Evolutionary conservation across 306 rosid species (phyloP).

Genomic region (Quercus mongolica): DNA sequence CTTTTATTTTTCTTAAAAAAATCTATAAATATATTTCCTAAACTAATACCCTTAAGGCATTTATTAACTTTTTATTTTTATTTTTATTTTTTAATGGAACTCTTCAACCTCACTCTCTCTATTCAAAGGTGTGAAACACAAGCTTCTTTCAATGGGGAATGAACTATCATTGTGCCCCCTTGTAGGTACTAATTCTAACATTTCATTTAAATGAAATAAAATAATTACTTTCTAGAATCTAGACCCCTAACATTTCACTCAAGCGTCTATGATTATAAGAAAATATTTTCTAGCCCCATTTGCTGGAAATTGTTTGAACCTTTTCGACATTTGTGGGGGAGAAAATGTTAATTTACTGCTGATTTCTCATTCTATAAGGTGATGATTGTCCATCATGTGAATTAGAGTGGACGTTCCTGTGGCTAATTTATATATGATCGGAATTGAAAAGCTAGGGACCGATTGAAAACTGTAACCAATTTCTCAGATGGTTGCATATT

Average conservation of each 20-base stretch:
- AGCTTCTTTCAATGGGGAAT: constrained; percentile 45
- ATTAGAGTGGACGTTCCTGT: constrained; percentile 43
- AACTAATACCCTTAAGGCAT: too few species aligned
- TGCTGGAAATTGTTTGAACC: constrained; percentile 18
- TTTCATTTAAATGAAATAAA: constrained; percentile 27
- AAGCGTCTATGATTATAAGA: constrained; percentile 27
- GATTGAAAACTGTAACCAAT: constrained; percentile 22
- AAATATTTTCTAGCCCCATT: constrained; percentile 16
- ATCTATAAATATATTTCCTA: too few species aligned
- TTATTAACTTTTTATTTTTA: neutral
- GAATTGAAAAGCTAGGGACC: constrained; percentile 17
- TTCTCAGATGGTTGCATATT: constrained; percentile 11
- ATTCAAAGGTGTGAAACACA: constrained; percentile 53
- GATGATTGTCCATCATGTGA: constrained; percentile 57
- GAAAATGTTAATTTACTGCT: constrained; percentile 29
- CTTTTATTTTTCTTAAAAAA: too few species aligned
- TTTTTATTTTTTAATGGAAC: neutral
- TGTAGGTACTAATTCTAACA: constrained; percentile 38
- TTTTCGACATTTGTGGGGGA: constrained; percentile 32
- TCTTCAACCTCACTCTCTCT: constrained; percentile 46
- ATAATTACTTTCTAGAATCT: constrained; percentile 54
- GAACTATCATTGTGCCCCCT: constrained; percentile 52
- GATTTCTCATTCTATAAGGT: constrained; percentile 38
- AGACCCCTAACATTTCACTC: constrained; percentile 36
- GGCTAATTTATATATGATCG: constrained; percentile 36